Base-by-base conservation (phyloP, 495 filamentous ascomycete species). In the Aspergillus mulundensis region DNA sequence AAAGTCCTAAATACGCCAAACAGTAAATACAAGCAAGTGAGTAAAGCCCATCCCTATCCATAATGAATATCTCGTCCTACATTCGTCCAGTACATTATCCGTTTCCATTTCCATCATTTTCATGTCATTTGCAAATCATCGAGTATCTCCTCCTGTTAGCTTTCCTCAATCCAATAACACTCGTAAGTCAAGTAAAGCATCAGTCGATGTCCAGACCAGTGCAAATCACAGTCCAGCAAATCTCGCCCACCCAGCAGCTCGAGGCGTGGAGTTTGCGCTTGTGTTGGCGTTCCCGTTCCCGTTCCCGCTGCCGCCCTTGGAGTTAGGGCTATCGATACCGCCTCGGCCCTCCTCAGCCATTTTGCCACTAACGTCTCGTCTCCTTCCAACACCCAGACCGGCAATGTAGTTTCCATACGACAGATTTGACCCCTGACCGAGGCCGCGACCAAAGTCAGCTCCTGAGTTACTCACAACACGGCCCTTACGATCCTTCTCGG, bases 291-390 rank as follows among this genome's bases (percentile, higher is more conserved):
- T 59, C 12, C 40, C 24, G 16, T 50, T 8, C 12, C 32, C 32
- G 32, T 14, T 36, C 12, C 32, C 32, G 32, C 32, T 50, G 6
- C 15, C 32, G 15, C 3, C 21, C 18, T 24, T 34, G 12, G 32
- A 50, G 12, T 50, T 50, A 32, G 44, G 54, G 30, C 43, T 47
- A 38, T 14, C 50, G 30, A 59, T 63, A 10, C 77, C 77, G 3
- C 81, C 82, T 39, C 86, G 75, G 1, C 91, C 91, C 70, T 96
- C 91, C 70, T 96, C 91, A 1, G 85, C 91, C 44, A 89, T 73
- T 70, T 90, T 90, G 3, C 90, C 91, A 62, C 89, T 94, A 10
- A 93, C 90, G 61, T 90, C 85, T 49, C 91, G 77, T 60, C 74
- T 68, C 61, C 70, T 72, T 55, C 68, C 75, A 63, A 67, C 75